Conservation (phyloP, 2,329 filamentous ascomycete genomes). For the Herpotrichia juniperi region DNA sequence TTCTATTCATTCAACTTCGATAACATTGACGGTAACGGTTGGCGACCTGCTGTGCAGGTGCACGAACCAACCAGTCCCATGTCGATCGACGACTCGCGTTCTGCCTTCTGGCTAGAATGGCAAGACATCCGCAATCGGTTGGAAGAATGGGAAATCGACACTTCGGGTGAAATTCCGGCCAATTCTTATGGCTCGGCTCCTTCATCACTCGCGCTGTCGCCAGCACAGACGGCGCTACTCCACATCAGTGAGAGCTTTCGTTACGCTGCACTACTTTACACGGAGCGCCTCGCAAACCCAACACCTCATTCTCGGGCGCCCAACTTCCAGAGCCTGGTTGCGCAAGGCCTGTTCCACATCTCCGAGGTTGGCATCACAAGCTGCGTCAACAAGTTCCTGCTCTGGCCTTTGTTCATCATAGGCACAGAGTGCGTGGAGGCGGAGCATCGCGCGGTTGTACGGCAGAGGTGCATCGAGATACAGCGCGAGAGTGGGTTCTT, state of each 20-base stretch:
- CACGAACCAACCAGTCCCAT: constrained; percentile 50
- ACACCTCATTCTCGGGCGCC: constrained; percentile 73
- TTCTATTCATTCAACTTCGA: constrained; percentile 61
- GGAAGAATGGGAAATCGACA: constrained; percentile 76
- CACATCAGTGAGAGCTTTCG: constrained; percentile 91
- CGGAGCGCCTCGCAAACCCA: constrained; percentile 82
- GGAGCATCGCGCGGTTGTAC: constrained; percentile 77
- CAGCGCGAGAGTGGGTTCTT: constrained; percentile 89
- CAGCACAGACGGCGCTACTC: constrained; percentile 73
- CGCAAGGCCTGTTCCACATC: constrained; percentile 82
- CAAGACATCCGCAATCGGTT: constrained; percentile 76
- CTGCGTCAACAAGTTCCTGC: constrained; percentile 81
- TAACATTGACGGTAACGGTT: constrained; percentile 72
- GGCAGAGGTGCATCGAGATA: constrained; percentile 82
- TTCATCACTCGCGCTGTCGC: constrained; percentile 29
- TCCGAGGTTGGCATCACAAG: constrained; percentile 75
- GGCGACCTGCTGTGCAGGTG: constrained; percentile 61
- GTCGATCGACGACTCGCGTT: constrained; percentile 60
- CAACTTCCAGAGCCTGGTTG: constrained; percentile 83
- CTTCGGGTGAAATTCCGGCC: constrained; percentile 33
- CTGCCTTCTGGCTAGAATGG: constrained; percentile 85
- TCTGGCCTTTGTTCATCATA: constrained; percentile 92
- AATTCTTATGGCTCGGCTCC: constrained; percentile 17
- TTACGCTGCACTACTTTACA: constrained; percentile 86
- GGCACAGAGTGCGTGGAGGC: constrained; percentile 88